phyloP scores from a whole-genome alignment of 345 rosid species.

The Eucalyptus sp. region DNA sequence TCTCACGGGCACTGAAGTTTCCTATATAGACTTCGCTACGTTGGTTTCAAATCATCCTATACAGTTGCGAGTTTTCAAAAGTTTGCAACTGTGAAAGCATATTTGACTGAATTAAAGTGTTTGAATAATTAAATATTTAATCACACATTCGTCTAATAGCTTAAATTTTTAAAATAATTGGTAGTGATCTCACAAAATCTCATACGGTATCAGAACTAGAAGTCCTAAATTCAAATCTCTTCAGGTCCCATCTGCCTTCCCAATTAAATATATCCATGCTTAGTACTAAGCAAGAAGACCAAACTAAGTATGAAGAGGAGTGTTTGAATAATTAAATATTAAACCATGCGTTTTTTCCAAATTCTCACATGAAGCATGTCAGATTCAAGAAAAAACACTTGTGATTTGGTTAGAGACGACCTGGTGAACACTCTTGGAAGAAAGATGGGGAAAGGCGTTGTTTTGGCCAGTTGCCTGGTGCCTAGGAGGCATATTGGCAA shows the following conservation, averaged over 20 bases:
- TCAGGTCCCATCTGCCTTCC: no score
- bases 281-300: no score
- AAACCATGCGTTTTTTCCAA: fast-evolving
- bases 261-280: no score
- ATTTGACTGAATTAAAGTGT: not conserved
- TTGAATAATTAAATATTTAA: no score
- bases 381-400: not conserved
- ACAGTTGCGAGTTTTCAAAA: not conserved
- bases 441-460: not conserved
- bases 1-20: not conserved
- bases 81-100: not conserved
- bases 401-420: not conserved
- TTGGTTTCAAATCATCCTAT: not conserved
- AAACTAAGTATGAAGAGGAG: no score
- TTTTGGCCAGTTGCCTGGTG: not conserved
- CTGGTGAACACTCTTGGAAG: not conserved
- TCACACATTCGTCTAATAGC: no score
- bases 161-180: no score
- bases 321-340: no score
- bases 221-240: no score
- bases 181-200: no score
- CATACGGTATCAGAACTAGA: no score
- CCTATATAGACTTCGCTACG: no score
- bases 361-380: not conserved
- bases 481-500: not conserved